These are phyloP conservation scores for Flaveria brownii DNA, from an alignment of 129 eudicot genomes.

Conservation along the genomic window DNA sequence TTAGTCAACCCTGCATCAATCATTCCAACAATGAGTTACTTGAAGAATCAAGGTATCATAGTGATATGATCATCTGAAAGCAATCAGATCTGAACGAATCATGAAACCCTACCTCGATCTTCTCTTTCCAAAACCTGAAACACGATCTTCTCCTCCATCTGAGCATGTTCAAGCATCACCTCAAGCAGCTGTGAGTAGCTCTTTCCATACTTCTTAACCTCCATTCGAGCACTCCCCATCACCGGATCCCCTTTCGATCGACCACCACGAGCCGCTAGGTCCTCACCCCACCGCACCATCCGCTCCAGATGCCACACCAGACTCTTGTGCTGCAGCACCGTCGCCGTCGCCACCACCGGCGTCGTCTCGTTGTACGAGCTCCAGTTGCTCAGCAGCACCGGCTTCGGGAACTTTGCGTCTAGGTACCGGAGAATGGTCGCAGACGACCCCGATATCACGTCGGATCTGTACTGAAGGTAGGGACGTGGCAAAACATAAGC, in stretches of 20 bases:
- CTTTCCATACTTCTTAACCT: conserved; percentile 74
- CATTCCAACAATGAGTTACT: no score
- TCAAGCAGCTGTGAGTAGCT: conserved; percentile 70
- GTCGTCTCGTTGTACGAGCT: conserved; percentile 46
- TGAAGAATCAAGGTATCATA: not conserved
- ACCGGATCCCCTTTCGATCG: conserved; percentile 61
- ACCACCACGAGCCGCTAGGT: conserved; percentile 80
- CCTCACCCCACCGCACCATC: conserved; percentile 93
- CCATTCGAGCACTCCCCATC: conserved; percentile 85
- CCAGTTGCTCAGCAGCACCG: conserved; percentile 46
- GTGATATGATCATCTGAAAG: not conserved
- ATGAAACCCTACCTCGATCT: conserved; percentile 63
- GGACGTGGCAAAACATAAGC: no score
- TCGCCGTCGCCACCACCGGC: conserved; percentile 79
- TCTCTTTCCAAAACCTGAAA: conserved; percentile 75
- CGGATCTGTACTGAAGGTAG: no score
- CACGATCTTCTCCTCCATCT: conserved; percentile 85
- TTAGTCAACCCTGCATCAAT: conserved; percentile 63
- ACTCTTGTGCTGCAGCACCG: conserved; percentile 75
- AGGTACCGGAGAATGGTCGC: conserved; percentile 54
- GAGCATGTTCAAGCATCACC: conserved; percentile 91
- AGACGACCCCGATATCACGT: conserved; percentile 62
- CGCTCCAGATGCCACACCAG: conserved; percentile 87
- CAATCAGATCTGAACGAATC: conserved; percentile 11
- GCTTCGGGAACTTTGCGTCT: conserved; percentile 78